Conservation (phyloP, 129 eudicot species). For the Tanacetum coccineum region DNA sequence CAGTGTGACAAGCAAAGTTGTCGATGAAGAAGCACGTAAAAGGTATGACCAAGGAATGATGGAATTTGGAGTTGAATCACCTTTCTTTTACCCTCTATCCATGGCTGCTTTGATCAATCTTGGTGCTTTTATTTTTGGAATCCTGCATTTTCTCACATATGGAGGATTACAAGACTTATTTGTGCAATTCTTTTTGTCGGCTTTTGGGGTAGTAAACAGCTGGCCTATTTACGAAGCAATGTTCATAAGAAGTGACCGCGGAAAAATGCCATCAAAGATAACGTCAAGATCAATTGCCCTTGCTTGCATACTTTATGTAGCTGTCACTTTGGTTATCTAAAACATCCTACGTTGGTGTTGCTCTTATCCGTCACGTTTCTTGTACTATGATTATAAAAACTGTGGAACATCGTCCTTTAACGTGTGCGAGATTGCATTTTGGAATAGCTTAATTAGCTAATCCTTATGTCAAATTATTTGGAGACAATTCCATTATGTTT, state of each 20-base stretch:
- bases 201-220: conserved; percentile 53
- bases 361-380: too few species aligned
- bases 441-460: too few species aligned
- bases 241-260: conserved; percentile 46
- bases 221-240: conserved; percentile 64
- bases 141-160: conserved; percentile 5
- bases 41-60: conserved; percentile 49
- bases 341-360: too few species aligned
- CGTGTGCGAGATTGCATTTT: too few species aligned
- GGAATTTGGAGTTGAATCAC: conserved; percentile 57
- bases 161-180: conserved; percentile 12
- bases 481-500: too few species aligned
- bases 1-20: conserved; percentile 42
- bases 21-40: conserved; percentile 40
- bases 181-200: conserved; percentile 47
- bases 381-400: too few species aligned
- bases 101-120: conserved; percentile 35
- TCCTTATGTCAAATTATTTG: too few species aligned
- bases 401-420: too few species aligned
- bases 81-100: conserved; percentile 47
- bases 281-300: conserved; percentile 35
- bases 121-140: conserved; percentile 18
- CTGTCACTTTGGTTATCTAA: conserved; percentile 19
- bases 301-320: conserved; percentile 27
- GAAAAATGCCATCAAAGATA: conserved; percentile 47